A percentile compares a stretch with the other conserved stretches of the same genome.
Conservation (phyloP, 2,329 filamentous ascomycete species). For the Curvularia sp. region DNA sequence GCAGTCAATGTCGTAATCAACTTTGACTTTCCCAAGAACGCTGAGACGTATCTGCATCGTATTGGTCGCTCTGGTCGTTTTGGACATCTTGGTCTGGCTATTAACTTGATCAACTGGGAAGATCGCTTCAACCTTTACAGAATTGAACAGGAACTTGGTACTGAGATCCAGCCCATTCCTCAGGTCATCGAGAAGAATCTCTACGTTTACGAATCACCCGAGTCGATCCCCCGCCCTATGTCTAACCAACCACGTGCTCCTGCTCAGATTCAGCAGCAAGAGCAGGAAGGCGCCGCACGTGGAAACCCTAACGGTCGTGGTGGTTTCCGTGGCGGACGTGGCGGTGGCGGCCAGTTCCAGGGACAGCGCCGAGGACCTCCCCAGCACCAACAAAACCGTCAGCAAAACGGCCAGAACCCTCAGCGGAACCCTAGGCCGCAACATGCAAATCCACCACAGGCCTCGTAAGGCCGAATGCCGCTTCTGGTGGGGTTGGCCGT, state of each 20-base stretch:
- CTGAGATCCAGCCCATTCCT: constrained; percentile 97
- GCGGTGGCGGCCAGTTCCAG: constrained; percentile 45
- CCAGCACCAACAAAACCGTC: constrained; percentile 42
- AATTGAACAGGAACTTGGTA: constrained; percentile 95
- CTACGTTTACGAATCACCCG: constrained; percentile 96
- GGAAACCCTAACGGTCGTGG: constrained; percentile 35
- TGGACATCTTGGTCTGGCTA: constrained; percentile 94
- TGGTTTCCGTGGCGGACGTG: constrained; percentile 45
- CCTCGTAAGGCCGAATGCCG: constrained; percentile 17
- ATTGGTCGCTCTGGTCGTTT: constrained; percentile 98
- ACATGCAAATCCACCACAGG: constrained; percentile 42
- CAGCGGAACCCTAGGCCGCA: constrained; percentile 46
- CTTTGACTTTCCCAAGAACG: constrained; percentile 99
- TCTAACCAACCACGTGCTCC: constrained; percentile 57
- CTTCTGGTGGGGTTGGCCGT: constrained; percentile 23
- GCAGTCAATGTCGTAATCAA: constrained; percentile 99
- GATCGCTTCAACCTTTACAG: constrained; percentile 99
- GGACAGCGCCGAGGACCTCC: constrained; percentile 39
- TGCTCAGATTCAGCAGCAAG: constrained; percentile 38
- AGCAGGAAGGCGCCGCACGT: constrained; percentile 35
- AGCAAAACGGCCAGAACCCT: constrained; percentile 46
- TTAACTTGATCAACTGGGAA: constrained; percentile 99
- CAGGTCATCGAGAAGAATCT: constrained; percentile 94
- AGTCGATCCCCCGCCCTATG: constrained; percentile 87
- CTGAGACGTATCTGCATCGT: constrained; percentile 96